Conservation (phyloP, 2,329 filamentous ascomycete genomes). For the Calonectria fujianensis region DNA sequence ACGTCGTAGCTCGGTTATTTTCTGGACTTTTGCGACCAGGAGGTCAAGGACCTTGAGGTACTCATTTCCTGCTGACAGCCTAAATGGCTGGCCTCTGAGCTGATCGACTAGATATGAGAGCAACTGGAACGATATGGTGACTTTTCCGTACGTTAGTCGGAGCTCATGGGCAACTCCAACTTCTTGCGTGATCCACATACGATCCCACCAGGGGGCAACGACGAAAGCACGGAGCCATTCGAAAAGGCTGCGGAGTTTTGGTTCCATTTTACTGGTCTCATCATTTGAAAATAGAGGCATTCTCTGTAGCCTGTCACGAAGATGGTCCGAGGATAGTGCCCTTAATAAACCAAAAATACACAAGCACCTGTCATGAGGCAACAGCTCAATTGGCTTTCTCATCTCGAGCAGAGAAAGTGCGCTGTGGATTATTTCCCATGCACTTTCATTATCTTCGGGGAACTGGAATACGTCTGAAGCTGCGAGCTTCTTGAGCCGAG, state of each 20-base stretch:
- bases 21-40: constrained; percentile 39
- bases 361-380: constrained; percentile 37
- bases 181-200: constrained; percentile 50
- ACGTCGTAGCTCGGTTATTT: constrained; percentile 40
- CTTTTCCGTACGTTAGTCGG: constrained; percentile 41
- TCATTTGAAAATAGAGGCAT: constrained; percentile 36
- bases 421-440: constrained; percentile 34
- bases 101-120: constrained; percentile 24
- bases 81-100: neutral
- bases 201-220: constrained; percentile 50
- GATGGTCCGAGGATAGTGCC: constrained; percentile 30
- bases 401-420: constrained; percentile 36
- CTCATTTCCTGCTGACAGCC: constrained; percentile 7
- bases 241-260: constrained; percentile 42
- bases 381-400: constrained; percentile 3
- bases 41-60: constrained; percentile 44
- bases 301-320: constrained; percentile 21
- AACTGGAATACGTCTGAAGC: constrained; percentile 36
- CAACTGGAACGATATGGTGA: constrained; percentile 39
- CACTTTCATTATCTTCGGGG: constrained; percentile 1
- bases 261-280: constrained; percentile 21
- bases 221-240: constrained; percentile 48
- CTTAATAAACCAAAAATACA: constrained; percentile 41
- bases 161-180: constrained; percentile 46
- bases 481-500: constrained; percentile 35